These are phyloP conservation scores for Geotrichum citri-aurantii DNA, from an alignment of 1,139 yeast genomes.

Conservation along the genomic window DNA sequence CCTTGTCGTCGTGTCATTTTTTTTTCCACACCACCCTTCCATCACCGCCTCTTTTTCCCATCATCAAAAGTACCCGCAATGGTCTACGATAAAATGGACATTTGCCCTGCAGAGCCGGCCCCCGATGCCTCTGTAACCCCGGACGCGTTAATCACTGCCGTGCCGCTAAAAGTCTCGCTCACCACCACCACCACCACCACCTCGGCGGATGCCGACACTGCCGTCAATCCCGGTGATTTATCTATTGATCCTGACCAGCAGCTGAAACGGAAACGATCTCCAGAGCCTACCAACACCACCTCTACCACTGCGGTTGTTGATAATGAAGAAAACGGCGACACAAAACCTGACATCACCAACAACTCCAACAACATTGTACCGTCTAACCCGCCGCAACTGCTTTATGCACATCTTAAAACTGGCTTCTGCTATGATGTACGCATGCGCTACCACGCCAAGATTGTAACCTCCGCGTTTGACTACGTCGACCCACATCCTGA, in stretches of 20 bases:
- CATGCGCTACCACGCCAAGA: slow-evolving; percentile 95
- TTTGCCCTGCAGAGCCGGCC: background rate
- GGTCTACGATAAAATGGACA: slow-evolving; percentile 1
- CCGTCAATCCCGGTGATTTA: background rate
- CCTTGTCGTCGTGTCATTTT: background rate
- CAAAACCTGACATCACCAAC: background rate
- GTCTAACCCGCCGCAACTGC: slow-evolving; percentile 43
- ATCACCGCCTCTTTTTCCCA: background rate
- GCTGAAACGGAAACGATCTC: slow-evolving; percentile 2
- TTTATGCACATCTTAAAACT: slow-evolving; percentile 72
- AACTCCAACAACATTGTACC: slow-evolving; percentile 7
- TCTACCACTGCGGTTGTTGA: background rate
- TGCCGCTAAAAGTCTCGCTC: background rate
- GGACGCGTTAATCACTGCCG: background rate
- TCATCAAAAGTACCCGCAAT: background rate
- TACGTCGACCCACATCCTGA: slow-evolving; percentile 99
- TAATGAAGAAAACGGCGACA: background rate
- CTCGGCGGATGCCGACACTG: background rate
- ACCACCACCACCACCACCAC: background rate
- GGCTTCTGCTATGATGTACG: slow-evolving; percentile 95
- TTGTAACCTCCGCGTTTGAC: slow-evolving; percentile 85
- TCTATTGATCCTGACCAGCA: background rate
- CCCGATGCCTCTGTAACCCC: background rate
- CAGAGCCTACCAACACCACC: background rate
- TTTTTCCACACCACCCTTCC: background rate